Evolutionary conservation across 257 asterid species (phyloP).

Genomic region (Solanum pimpinellifolium): DNA sequence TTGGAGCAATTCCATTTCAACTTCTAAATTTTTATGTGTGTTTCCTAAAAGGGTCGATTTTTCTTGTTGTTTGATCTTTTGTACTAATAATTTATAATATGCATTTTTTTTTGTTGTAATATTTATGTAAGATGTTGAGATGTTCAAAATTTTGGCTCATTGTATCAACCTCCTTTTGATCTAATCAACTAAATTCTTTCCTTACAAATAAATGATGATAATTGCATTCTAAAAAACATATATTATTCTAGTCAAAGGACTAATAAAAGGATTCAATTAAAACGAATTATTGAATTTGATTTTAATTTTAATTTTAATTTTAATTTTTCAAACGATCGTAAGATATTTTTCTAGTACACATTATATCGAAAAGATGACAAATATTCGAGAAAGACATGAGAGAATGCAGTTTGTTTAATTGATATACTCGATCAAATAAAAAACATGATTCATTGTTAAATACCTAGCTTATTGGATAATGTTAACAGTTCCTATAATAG

Average conservation of each 20-base stretch:
- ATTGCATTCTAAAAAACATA: not conserved
- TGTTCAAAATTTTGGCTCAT: not conserved
- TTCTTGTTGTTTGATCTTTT: not conserved
- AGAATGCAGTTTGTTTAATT: no score
- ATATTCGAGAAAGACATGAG: no score
- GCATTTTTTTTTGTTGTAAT: not conserved
- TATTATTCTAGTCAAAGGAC: not conserved
- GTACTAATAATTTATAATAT: not conserved
- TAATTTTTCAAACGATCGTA: no score
- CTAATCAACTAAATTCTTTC: not conserved
- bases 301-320: no score
- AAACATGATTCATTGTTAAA: not conserved
- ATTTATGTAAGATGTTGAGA: not conserved
- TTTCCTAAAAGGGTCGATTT: not conserved
- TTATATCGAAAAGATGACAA: no score
- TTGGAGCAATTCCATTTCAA: not conserved
- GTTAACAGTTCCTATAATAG: no score
- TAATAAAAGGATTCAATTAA: no score
- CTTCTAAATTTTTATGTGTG: not conserved
- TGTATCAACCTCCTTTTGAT: not conserved
- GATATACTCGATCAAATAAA: no score
- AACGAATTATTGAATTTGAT: no score
- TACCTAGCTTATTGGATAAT: no score
- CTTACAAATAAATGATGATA: not conserved
- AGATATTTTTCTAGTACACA: no score